Evolutionary conservation across 78 protist species (phyloP), one percentile per base, ranked within the genome.

Genomic region (Cyanophora paradoxa): DNA sequence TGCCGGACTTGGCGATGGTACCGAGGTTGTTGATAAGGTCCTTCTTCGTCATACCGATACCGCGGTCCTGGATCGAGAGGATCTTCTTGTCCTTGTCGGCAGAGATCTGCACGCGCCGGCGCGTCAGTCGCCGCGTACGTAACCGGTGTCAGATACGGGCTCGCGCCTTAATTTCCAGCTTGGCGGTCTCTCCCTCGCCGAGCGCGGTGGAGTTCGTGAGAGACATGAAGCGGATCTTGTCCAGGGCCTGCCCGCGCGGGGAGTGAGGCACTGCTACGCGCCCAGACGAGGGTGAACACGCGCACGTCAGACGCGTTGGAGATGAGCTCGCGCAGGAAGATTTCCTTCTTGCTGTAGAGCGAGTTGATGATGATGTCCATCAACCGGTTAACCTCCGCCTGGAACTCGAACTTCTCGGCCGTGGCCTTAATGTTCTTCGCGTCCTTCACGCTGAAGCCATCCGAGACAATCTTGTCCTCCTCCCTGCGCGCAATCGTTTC

Each of bases 281-380:
- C 26, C 34, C 20, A 10, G 61, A 10, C 22, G 3, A 10, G 26
- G 22, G 34, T 54, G 33, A 24, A 10, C 19, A 39, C 17, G n/a
- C 86, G 28, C 66, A 84, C 91, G 71, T 93, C 97, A 6, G 92
- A 85, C 13, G 93, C 95, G 90, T 96, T 96, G 52, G 99, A 96
- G 82, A 96, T 92, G 59, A 96, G 76, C 84, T 96, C 99, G 30
- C 99, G 90, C 26, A 98, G 82, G 92, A 98, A 98, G 72, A 98
- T 86, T 76, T 95, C 98, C 80, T 90, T 90, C 84, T 95, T 94
- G 57, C 93, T 80, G 92, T 97, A 97, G 66, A 97, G 85, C 1
- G 97, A 81, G 92, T 97, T 91, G 91, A 97, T 95, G 89, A 97
- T 95, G 57, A 97, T 85, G 48, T 83, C 84, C 92, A 96, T 83